Evolutionary conservation across 306 rosid species (phyloP), one percentile per base, ranked within the genome.

Genomic region (Leucaena leucocephala): DNA sequence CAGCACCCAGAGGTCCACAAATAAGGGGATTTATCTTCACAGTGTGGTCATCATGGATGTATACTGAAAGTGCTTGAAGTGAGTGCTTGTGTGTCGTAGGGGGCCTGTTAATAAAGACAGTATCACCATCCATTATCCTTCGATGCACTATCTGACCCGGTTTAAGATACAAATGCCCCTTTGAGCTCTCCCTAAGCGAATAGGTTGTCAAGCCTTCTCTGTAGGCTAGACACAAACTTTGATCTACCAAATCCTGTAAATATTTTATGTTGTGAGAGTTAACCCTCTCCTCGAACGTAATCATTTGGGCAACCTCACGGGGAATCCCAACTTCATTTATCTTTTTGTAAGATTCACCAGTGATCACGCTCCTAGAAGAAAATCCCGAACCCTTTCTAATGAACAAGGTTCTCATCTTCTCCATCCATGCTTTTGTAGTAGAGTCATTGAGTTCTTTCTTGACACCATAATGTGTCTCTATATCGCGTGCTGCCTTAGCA

Each of bases 341-440:
- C 76, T 73, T 87, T 86, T 83, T 93, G 84, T 91, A 95, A 4
- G 93, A 85, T 78, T 95, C 99, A 52, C 99, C 99, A 11, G 99
- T 95, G n/a, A 95, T 93, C 40, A 95, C 99, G 80, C 88, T 87
- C 34, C 99, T 87, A 11, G 99, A 95, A 50, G 99, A 95, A 89
- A 95, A 95, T n/a, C 99, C 99, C 0, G 98, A 92, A 22, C 99
- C 97, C 85, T 95, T 95, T 81, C 96, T 83, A 46, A 95, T 95
- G 74, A 95, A 92, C 34, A 95, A 65, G 3, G 97, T 92, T 71
- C 96, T 89, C 90, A 95, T 95, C 67, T 95, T 95, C 57, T 95
- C 99, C 8, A 93, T 91, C 99, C 99, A 95, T 21, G 90, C 94
- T 83, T 95, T 91, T 15, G 93, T 92, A 3, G 99, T 86, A 4